Evolutionary conservation across 768 basidiomycete genomes (phyloP), one percentile per base, ranked within the genome.

Genomic region (Trametes cingulata): DNA sequence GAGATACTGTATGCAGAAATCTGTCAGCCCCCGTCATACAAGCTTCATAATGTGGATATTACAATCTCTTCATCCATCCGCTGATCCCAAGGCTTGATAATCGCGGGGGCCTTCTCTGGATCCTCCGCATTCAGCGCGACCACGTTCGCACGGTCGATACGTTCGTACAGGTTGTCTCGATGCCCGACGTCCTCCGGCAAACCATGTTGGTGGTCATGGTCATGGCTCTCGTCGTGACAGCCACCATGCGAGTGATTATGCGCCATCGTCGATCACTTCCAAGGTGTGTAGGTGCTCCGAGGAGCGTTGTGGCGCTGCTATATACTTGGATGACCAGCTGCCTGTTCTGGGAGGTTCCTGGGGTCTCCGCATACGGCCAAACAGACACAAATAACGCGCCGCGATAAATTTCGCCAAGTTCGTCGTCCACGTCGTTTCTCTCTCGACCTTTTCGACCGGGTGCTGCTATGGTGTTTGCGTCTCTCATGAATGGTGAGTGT

Each of bases 11-110:
- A 35, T 22, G 55, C 41, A 56, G 52, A 35, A 24, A 29, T 22
- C 1, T 17, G 29, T 45, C 15, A 43, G 54, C n/a, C 35, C 17
- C 33, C 6, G 65, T 56, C 43, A 42, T 15, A 24, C 24, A 49
- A 51, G 60, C 41, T 49, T 33, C 14, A 49, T 19, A n/a, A 13
- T 13, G 17, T 24, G 58, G 36, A 13, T 15, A 0, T 25, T 69
- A 94, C 94, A 76, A 79, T 76, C 29, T 75, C 75, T 71, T 95
- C 92, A 59, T 89, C 85, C 55, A 82, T 71, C 36, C 92, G 83
- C 60, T 87, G 74, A 66, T 94, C 78, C 94, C 95, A 96, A 1
- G 93, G 88, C 74, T 96, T 97, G 67, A 96, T 87, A 25, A 92
- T 77, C 50, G 79, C 79, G 6, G 82, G 75, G 40, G 82, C 83